phyloP scores from a whole-genome alignment of 1,139 yeast genomes.

The Kazachstania sp. region DNA sequence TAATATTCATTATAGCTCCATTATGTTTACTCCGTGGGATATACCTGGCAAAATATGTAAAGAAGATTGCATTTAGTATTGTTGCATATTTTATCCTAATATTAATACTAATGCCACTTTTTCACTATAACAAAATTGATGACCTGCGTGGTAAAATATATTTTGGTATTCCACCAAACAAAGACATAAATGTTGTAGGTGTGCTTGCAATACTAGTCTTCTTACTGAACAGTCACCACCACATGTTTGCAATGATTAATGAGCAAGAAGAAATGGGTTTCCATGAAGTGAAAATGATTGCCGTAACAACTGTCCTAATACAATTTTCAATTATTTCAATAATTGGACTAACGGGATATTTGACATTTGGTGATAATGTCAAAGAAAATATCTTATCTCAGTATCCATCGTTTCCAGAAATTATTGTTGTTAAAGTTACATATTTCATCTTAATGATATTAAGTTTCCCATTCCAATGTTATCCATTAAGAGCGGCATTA shows the following conservation, averaged over 20 bases:
- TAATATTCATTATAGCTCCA: constrained; percentile 48
- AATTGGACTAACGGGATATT: constrained; percentile 61
- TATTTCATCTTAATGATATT: constrained; percentile 59
- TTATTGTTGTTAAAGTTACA: constrained; percentile 61
- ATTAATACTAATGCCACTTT: background rate
- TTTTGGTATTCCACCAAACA: constrained; percentile 31
- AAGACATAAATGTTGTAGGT: constrained; percentile 31
- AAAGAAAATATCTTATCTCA: constrained; percentile 60
- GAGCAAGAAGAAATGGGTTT: constrained; percentile 50
- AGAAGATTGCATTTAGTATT: constrained; percentile 15
- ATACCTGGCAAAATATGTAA: constrained; percentile 52
- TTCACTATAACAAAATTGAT: constrained; percentile 25
- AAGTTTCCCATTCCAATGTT: constrained; percentile 66
- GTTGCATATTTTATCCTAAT: background rate
- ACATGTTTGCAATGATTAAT: constrained; percentile 65
- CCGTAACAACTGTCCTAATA: constrained; percentile 45
- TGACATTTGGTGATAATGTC: constrained; percentile 58
- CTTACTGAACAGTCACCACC: constrained; percentile 75
- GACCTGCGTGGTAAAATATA: constrained; percentile 35
- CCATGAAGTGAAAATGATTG: constrained; percentile 45
- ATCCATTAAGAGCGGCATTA: constrained; percentile 65
- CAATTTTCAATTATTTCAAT: constrained; percentile 47
- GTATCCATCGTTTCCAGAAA: constrained; percentile 53
- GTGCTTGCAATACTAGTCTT: constrained; percentile 66
- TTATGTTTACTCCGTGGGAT: constrained; percentile 54